These are phyloP conservation scores for Paraglomus brasilianum DNA, from an alignment of 192 early-diverging fungal species.

Conservation along the genomic window DNA sequence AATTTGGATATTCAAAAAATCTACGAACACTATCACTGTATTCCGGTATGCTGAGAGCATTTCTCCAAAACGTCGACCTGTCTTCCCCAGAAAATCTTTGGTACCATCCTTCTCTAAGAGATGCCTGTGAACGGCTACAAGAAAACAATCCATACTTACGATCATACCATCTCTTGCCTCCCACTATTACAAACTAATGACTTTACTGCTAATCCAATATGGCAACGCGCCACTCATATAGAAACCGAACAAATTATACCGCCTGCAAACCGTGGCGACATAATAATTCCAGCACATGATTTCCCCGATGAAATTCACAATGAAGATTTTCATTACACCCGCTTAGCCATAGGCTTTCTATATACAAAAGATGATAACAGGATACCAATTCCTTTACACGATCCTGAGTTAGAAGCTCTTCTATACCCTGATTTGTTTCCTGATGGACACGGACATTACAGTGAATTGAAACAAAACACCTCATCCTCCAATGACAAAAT, in stretches of 20 bases:
- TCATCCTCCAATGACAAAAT: too few relatives aligned
- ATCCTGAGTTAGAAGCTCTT: not conserved
- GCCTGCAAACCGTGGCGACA: not conserved
- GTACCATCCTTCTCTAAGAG: too few relatives aligned
- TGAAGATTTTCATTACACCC: not conserved
- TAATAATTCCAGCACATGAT: not conserved
- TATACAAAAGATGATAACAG: not conserved
- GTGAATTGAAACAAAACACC: not conserved
- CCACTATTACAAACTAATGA: too few relatives aligned
- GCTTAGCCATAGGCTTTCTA: not conserved
- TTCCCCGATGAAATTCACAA: not conserved
- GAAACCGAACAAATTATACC: not conserved
- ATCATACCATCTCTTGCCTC: too few relatives aligned
- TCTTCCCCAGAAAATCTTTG: too few relatives aligned
- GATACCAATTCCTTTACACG: not conserved
- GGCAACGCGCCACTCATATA: not conserved
- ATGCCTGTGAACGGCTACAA: too few relatives aligned
- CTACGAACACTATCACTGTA: not conserved
- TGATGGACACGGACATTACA: not conserved
- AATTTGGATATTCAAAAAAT: not conserved
- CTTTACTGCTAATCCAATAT: too few relatives aligned
- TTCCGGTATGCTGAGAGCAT: not conserved
- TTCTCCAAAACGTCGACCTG: not conserved
- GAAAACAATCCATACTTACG: too few relatives aligned
- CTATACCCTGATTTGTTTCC: slow-evolving; percentile 5